These are phyloP conservation scores for Acorus calamus DNA, from an alignment of 106 monocot species.

Conservation along the genomic window DNA sequence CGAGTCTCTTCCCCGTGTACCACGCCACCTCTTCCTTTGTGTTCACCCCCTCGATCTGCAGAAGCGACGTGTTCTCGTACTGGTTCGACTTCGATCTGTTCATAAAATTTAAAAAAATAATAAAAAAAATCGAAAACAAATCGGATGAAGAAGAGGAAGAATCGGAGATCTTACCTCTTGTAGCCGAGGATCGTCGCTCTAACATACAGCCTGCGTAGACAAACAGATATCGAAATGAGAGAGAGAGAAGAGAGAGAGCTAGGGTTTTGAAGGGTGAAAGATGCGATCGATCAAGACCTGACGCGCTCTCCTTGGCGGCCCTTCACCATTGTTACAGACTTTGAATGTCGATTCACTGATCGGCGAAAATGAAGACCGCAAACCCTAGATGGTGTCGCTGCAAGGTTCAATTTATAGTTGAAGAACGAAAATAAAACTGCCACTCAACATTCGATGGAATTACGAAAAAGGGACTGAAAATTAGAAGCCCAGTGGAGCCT, in stretches of 20 bases:
- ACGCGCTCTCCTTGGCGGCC: slow-evolving; percentile 51
- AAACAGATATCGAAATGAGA: background rate
- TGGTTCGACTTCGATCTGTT: slow-evolving; percentile 65
- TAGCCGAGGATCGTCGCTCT: slow-evolving; percentile 78
- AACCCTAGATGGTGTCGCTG: too few relatives aligned
- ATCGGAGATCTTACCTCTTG: slow-evolving; percentile 39
- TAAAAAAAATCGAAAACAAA: background rate
- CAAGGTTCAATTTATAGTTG: too few relatives aligned
- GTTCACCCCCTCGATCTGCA: slow-evolving; percentile 78
- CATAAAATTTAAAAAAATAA: too few relatives aligned
- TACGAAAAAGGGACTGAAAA: too few relatives aligned
- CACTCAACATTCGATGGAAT: too few relatives aligned
- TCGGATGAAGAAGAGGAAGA: background rate
- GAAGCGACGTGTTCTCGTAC: slow-evolving; percentile 67
- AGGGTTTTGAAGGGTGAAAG: background rate
- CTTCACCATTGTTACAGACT: slow-evolving; percentile 28
- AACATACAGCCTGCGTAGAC: slow-evolving; percentile 42
- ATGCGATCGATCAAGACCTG: slow-evolving; percentile 11
- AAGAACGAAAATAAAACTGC: too few relatives aligned
- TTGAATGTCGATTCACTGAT: too few relatives aligned
- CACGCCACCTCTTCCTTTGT: slow-evolving; percentile 67
- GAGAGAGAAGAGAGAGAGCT: background rate
- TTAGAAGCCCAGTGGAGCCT: too few relatives aligned
- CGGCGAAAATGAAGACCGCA: too few relatives aligned
- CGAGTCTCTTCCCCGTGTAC: slow-evolving; percentile 60